A percentile compares a stretch with the other conserved stretches of the same genome.
These are phyloP conservation scores for Hypoxylon crocopeplum DNA, from an alignment of 495 filamentous ascomycete species.

Conservation along the genomic window DNA sequence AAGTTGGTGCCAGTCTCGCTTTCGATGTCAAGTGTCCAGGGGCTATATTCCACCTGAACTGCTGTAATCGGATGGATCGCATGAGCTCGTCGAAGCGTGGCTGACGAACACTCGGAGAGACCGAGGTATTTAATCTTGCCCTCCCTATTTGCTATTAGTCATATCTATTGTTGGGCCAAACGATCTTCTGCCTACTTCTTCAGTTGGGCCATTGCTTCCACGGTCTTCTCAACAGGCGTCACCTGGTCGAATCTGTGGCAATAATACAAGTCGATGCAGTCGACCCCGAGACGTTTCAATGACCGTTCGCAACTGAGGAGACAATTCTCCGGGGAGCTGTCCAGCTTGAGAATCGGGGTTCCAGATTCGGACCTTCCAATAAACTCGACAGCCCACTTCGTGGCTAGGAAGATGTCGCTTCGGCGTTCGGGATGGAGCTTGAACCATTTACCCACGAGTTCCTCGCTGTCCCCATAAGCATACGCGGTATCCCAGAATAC, in stretches of 20 bases:
- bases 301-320: slow-evolving; percentile 57
- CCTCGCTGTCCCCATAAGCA: slow-evolving; percentile 58
- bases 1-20: slow-evolving; percentile 41
- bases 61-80: slow-evolving; percentile 48
- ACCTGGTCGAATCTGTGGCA: slow-evolving; percentile 59
- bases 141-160: slow-evolving; percentile 40
- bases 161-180: background rate
- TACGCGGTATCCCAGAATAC: slow-evolving; percentile 61
- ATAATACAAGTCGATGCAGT: slow-evolving; percentile 68
- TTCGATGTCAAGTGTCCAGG: slow-evolving; percentile 54
- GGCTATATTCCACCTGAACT: slow-evolving; percentile 56
- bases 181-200: slow-evolving; percentile 38
- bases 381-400: slow-evolving; percentile 57
- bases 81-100: slow-evolving; percentile 49
- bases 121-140: slow-evolving; percentile 62
- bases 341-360: slow-evolving; percentile 28
- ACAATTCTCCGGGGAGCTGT: slow-evolving; percentile 62
- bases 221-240: slow-evolving; percentile 70
- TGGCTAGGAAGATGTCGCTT: slow-evolving; percentile 62
- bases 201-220: slow-evolving; percentile 56
- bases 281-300: slow-evolving; percentile 57
- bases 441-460: slow-evolving; percentile 63
- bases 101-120: slow-evolving; percentile 48
- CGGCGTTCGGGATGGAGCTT: slow-evolving; percentile 53
- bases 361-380: slow-evolving; percentile 14